Percentiles rank a stretch among this genome's conserved stretches.
These are phyloP conservation scores for Anaeramoeba flamelloides DNA, from an alignment of 78 protist genomes.

Conservation along the genomic window DNA sequence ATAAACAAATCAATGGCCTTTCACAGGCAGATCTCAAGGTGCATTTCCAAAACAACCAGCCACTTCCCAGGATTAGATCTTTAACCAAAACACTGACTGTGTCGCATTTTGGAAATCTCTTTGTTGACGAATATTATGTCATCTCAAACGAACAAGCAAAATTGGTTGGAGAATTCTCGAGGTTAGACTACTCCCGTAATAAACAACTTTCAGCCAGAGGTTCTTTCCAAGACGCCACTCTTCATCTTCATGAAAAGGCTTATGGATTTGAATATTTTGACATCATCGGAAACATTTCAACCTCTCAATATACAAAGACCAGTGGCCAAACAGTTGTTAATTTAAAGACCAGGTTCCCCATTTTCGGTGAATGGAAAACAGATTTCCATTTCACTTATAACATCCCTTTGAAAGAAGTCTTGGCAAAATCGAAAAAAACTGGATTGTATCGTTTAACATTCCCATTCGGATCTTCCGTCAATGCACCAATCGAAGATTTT, in stretches of 20 bases:
- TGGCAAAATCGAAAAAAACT: slow-evolving; percentile 14
- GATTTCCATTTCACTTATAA: slow-evolving; percentile 47
- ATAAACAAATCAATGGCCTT: slow-evolving; percentile 35
- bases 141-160: slow-evolving; percentile 42
- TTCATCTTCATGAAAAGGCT: slow-evolving; percentile 35
- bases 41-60: slow-evolving; percentile 52
- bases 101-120: slow-evolving; percentile 29
- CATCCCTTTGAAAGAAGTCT: slow-evolving; percentile 36
- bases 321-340: slow-evolving; percentile 8
- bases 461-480: slow-evolving; percentile 18
- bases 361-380: slow-evolving; percentile 70
- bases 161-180: slow-evolving; percentile 47
- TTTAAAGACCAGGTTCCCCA: slow-evolving; percentile 52
- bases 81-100: slow-evolving; percentile 4
- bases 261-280: slow-evolving; percentile 66
- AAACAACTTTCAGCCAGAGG: slow-evolving; percentile 6
- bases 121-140: slow-evolving; percentile 39
- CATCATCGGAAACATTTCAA: slow-evolving; percentile 69
- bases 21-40: slow-evolving; percentile 14
- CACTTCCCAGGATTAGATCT: slow-evolving; percentile 32
- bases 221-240: slow-evolving; percentile 3
- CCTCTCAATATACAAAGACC: slow-evolving; percentile 20
- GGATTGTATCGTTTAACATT: slow-evolving; percentile 21
- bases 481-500: slow-evolving; percentile 28
- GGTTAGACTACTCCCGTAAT: slow-evolving; percentile 51